A percentile compares a stretch with the other conserved stretches of the same genome.
Conservation (phyloP, 305 asterid genomes). For the Fraxinus latifolia region DNA sequence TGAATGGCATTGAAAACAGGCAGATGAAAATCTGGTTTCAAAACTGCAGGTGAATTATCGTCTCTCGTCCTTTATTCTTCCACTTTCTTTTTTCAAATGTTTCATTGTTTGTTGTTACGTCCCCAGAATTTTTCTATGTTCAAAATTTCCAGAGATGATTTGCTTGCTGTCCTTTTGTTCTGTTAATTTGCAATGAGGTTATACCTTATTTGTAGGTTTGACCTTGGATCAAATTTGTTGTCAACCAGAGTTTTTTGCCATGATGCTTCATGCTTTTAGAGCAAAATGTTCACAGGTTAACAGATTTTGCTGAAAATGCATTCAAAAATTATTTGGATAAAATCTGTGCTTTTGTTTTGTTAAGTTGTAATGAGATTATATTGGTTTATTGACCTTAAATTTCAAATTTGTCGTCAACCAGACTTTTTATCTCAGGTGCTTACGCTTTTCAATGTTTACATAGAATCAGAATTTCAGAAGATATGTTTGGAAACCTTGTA, state of each 20-base stretch:
- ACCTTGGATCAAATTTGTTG: conserved; percentile 9
- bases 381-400: background rate
- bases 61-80: background rate
- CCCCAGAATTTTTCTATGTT: background rate
- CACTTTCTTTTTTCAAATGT: background rate
- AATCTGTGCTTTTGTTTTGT: background rate
- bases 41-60: conserved; percentile 49
- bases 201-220: background rate
- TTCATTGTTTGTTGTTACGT: background rate
- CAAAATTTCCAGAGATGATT: background rate
- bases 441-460: background rate
- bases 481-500: background rate
- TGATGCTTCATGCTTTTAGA: background rate
- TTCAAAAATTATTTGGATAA: conserved; percentile 22
- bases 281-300: background rate
- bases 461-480: background rate
- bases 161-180: background rate
- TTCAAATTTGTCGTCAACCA: background rate
- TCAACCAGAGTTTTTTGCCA: background rate
- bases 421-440: background rate
- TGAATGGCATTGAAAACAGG: conserved; percentile 32
- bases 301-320: background rate
- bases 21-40: conserved; percentile 57
- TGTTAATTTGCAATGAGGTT: background rate
- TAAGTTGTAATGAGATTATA: background rate